Conservation (phyloP, 148 eudicot species). For the Fagopyrum esculentum region DNA sequence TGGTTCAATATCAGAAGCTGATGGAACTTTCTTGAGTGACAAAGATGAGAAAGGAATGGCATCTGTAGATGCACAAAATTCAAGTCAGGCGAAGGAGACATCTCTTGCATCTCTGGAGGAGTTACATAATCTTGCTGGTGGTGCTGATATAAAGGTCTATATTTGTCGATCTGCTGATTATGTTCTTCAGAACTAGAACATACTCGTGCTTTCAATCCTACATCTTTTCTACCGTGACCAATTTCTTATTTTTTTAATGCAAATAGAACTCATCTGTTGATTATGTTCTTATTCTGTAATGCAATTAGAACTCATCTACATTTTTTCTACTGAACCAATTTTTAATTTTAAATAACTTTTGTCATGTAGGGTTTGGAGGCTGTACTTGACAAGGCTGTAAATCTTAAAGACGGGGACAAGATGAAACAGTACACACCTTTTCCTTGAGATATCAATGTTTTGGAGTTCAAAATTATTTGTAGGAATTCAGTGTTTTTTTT, state of each 20-base stretch:
- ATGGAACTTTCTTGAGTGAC: constrained; percentile 36
- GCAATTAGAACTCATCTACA: not conserved
- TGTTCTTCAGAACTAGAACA: not conserved
- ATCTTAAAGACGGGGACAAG: constrained; percentile 81
- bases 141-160: constrained; percentile 92
- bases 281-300: not conserved
- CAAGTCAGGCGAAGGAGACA: constrained; percentile 41
- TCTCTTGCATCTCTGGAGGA: constrained; percentile 82
- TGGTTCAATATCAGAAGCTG: constrained; percentile 32
- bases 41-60: constrained; percentile 48
- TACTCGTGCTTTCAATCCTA: not conserved
- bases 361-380: constrained; percentile 85
- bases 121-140: constrained; percentile 86
- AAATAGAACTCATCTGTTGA: not conserved
- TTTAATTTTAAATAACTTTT: not conserved
- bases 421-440: constrained; percentile 46
- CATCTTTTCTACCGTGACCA: not conserved
- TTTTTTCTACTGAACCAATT: too few species aligned
- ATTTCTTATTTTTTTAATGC: not conserved
- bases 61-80: constrained; percentile 43
- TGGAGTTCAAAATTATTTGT: not conserved
- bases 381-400: constrained; percentile 95
- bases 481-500: not conserved
- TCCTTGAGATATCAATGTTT: constrained; percentile 9
- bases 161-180: constrained; percentile 9